phyloP scores from a whole-genome alignment of 306 rosid genomes.

The Malus sylvestris region DNA sequence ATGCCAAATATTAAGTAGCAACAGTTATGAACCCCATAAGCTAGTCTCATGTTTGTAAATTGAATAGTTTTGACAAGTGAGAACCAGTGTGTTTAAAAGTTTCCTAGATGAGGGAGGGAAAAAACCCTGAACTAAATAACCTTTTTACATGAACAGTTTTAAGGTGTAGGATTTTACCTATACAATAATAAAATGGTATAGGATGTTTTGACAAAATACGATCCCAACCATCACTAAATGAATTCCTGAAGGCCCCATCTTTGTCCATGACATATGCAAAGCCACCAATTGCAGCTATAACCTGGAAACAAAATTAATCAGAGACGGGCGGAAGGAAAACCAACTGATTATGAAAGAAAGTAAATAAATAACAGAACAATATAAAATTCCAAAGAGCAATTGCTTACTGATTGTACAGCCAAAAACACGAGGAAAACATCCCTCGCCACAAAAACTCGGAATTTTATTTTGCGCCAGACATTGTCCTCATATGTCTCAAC shows the following conservation, averaged over 20 bases:
- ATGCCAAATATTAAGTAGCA: neutral
- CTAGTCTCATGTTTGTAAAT: neutral
- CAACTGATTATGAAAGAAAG: no score
- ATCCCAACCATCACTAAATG: slow-evolving; percentile 97
- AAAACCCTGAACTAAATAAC: neutral
- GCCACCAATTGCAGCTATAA: slow-evolving; percentile 79
- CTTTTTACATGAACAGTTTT: neutral
- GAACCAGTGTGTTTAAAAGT: neutral
- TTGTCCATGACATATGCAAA: slow-evolving; percentile 93
- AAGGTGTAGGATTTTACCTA: slow-evolving; percentile 48
- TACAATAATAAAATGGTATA: slow-evolving; percentile 88
- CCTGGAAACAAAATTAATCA: slow-evolving; percentile 35
- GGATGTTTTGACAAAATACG: slow-evolving; percentile 91
- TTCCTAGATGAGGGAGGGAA: neutral
- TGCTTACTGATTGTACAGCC: slow-evolving; percentile 94
- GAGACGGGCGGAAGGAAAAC: neutral
- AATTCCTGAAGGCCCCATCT: slow-evolving; percentile 89
- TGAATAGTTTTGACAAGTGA: neutral
- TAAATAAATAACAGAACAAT: no score
- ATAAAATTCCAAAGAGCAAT: neutral
- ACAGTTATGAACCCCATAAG: neutral
- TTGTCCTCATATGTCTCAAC: slow-evolving; percentile 77
- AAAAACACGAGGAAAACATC: slow-evolving; percentile 93
- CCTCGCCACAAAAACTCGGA: slow-evolving; percentile 90
- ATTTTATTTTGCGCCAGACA: slow-evolving; percentile 82